These are phyloP conservation scores for Phytophthora boehmeriae DNA, from an alignment of 352 stramenopile genomes.

Conservation along the genomic window DNA sequence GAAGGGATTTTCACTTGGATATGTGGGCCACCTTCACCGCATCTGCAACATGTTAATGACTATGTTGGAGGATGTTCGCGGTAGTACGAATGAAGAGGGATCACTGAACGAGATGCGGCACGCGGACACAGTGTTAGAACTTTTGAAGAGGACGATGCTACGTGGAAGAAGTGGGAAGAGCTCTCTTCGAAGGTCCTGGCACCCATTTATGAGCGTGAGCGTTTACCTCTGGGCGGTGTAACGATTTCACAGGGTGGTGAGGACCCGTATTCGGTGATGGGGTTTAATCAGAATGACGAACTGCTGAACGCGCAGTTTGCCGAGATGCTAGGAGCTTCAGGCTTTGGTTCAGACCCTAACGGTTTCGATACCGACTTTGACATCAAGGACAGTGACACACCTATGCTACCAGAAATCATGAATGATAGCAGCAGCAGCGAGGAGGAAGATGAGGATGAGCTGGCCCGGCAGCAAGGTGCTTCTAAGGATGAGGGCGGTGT, in stretches of 20 bases:
- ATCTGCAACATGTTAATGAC: conserved; percentile 90
- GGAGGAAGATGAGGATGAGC: conserved; percentile 80
- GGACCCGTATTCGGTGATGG: conserved; percentile 78
- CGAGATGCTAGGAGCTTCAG: conserved; percentile 78
- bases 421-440: conserved; percentile 90
- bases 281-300: conserved; percentile 75
- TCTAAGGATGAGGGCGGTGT: conserved; percentile 15
- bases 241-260: conserved; percentile 57
- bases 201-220: conserved; percentile 81
- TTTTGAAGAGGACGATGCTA: conserved; percentile 78
- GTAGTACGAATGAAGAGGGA: conserved; percentile 59
- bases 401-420: conserved; percentile 85
- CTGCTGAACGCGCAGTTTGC: conserved; percentile 85
- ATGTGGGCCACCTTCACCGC: conserved; percentile 80
- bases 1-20: conserved; percentile 80
- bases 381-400: conserved; percentile 68
- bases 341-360: conserved; percentile 55
- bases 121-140: conserved; percentile 77
- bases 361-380: conserved; percentile 83
- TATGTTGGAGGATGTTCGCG: conserved; percentile 75
- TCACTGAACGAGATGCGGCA: conserved; percentile 88
- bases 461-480: conserved; percentile 39
- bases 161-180: conserved; percentile 85
- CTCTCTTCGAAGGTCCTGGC: conserved; percentile 69
- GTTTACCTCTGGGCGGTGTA: conserved; percentile 73